Evolutionary conservation across 1,284 basidiomycete genomes (phyloP), one percentile per base, ranked within the genome.

Genomic region (Fomitiporia mediterranea): DNA sequence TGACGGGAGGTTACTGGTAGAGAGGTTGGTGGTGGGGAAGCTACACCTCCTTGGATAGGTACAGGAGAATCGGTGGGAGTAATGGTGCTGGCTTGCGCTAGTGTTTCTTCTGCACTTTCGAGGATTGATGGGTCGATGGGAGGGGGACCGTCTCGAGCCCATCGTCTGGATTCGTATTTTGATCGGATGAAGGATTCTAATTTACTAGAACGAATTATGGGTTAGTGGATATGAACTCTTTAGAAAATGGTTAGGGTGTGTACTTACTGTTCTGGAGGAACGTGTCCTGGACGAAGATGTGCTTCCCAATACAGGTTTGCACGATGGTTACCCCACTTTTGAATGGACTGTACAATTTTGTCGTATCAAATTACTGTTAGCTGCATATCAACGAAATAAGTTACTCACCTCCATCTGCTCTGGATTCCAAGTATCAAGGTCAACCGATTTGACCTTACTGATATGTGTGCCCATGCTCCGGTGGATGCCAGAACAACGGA

Each of bases 401-500:
- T 4, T 40, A 73, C 85, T 63, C 64, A 92, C 93, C 69, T 88
- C 85, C 89, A 99, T 96, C 75, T 99, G 96, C 66, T 98, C 95
- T 1, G 93, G 91, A 3, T 93, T 97, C 96, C 96, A 99, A 19
- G 92, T 86, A 66, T 99, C 96, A 43, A 99, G 84, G 74, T 99
- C 96, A 59, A 99, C 94, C 6, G 94, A 97, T 70, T 98, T 98
- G 68, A 99, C 93, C 68, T 89, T 91, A 72, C 89, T 91, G 71
- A 97, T 96, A 70, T 99, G 97, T 0, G 96, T 98, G 60, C 97
- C 97, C 93, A 99, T 96, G 30, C 91, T 89, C 38, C 97, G 88
- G 72, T 99, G 96, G 57, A 98, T 91, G 32, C 96, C 96, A n/a
- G 94, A 98, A 73, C 96, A 99, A 58, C 96, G 83, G 64, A 99